Evolutionary conservation across 768 basidiomycete genomes (phyloP), one percentile per base, ranked within the genome.

Genomic region (Termitomyces sp.): DNA sequence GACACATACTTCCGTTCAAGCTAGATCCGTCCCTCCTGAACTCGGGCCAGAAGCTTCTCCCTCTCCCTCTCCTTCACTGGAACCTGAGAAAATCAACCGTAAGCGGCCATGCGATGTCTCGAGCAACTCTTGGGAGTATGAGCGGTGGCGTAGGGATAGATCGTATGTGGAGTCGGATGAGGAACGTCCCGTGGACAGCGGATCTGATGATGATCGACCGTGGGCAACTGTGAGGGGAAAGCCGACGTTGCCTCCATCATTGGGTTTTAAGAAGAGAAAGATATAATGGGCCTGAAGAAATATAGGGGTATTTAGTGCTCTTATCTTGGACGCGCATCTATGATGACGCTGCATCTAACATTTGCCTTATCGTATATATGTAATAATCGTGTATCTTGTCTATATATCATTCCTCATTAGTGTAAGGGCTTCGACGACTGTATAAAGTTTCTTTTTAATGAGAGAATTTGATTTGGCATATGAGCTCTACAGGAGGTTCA

Each of bases 401-500:
- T 46, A 28, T 28, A 17, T 28, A 26, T 17, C 6, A 17, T 46
- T 6, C 3, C 33, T 9, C 3, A 28, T 6, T 26, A 17, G 14
- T 6, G 8, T 15, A 1, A 8, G 26, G 26, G 45, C 43, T 26
- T 44, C 14, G 14, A 44, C 26, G 14, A 44, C 43, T 26, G 14
- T 44, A 15, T 44, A 3, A 46, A 19, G 11, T 31, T 35, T 28
- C 31, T 48, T n/a, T 11, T n/a, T 19, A 5, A 15, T 11, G n/a
- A 19, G 1, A 21, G 9, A 23, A 3, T 49, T 21, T 9, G 8
- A 7, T 40, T 54, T 52, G 46, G 30, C 50, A 52, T 59, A 42
- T 31, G 19, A 52, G 35, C 50, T 61, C 60, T 61, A 61, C 56
- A 58, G 15, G 50, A 26, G 42, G 5, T 41, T 53, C 43, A 57